A percentile compares a stretch with the other conserved stretches of the same genome.
Evolutionary conservation across 2,329 filamentous ascomycete genomes (phyloP).

Genomic region (Trichoderma polysporum): DNA sequence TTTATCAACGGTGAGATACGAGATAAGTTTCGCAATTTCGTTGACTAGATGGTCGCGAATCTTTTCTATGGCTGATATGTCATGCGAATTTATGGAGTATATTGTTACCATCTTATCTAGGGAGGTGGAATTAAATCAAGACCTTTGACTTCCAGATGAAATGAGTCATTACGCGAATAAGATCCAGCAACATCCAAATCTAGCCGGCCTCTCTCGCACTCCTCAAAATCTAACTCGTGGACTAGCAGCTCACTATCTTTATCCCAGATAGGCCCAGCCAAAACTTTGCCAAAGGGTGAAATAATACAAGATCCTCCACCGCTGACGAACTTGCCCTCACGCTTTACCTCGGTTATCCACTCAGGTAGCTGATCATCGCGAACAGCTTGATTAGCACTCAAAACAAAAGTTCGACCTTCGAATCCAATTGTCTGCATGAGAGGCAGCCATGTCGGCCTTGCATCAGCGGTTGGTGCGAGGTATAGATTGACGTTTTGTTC

Average conservation of each 20-base stretch:
- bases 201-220: conserved; percentile 1
- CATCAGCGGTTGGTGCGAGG: conserved; percentile 3
- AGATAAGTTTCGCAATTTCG: not conserved
- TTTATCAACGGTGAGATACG: not conserved
- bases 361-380: not conserved
- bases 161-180: conserved; percentile 15
- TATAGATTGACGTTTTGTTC: not conserved
- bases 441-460: not conserved
- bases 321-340: not conserved
- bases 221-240: conserved; percentile 1
- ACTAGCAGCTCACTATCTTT: conserved; percentile 4
- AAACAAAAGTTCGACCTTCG: not conserved
- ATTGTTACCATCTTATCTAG: not conserved
- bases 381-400: conserved; percentile 4
- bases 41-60: not conserved
- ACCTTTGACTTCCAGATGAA: not conserved
- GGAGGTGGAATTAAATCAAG: conserved; percentile 10
- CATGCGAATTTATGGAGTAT: not conserved
- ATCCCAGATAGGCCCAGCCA: not conserved
- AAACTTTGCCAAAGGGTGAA: conserved; percentile 5
- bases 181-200: conserved; percentile 14
- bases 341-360: conserved; percentile 2
- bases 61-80: not conserved
- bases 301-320: conserved; percentile 2
- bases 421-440: conserved; percentile 11